These are phyloP conservation scores for Scutellaria minor DNA, from an alignment of 257 asterid species.

Conservation along the genomic window DNA sequence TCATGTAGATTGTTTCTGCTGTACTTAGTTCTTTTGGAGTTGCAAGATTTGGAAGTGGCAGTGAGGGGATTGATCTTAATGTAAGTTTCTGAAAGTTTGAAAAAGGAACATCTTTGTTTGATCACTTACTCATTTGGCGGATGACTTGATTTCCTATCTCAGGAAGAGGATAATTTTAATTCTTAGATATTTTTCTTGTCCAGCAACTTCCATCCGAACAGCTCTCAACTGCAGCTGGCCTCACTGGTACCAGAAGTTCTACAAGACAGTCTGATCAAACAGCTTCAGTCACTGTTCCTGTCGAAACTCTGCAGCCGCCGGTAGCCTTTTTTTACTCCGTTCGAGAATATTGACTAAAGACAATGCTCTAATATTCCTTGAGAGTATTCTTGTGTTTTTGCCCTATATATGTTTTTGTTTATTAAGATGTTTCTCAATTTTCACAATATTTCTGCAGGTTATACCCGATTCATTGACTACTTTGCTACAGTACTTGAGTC, in stretches of 20 bases:
- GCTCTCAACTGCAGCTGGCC: conserved; percentile 42
- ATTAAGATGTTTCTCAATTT: conserved; percentile 22
- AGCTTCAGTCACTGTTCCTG: conserved; percentile 48
- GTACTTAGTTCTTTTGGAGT: conserved; percentile 69
- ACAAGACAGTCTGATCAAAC: conserved; percentile 58
- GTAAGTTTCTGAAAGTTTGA: conserved; percentile 54
- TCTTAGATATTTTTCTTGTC: conserved; percentile 28
- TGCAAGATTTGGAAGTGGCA: conserved; percentile 61
- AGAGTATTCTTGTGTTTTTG: conserved; percentile 20
- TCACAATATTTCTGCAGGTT: conserved; percentile 51
- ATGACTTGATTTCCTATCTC: conserved; percentile 18
- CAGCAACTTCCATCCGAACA: conserved; percentile 70
- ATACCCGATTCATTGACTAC: conserved; percentile 86
- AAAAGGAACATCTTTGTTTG: conserved; percentile 30
- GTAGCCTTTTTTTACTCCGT: conserved; percentile 39
- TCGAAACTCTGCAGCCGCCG: conserved; percentile 74
- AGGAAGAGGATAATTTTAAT: conserved; percentile 19
- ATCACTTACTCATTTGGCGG: conserved; percentile 21
- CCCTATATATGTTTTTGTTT: conserved; percentile 13
- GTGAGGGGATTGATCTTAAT: conserved; percentile 77
- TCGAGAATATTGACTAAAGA: not conserved
- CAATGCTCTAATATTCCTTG: conserved; percentile 11
- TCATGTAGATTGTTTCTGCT: conserved; percentile 72
- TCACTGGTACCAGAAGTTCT: conserved; percentile 53
- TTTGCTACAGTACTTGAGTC: conserved; percentile 66